phyloP scores from a whole-genome alignment of 495 filamentous ascomycete genomes.

The Niebla homalea region DNA sequence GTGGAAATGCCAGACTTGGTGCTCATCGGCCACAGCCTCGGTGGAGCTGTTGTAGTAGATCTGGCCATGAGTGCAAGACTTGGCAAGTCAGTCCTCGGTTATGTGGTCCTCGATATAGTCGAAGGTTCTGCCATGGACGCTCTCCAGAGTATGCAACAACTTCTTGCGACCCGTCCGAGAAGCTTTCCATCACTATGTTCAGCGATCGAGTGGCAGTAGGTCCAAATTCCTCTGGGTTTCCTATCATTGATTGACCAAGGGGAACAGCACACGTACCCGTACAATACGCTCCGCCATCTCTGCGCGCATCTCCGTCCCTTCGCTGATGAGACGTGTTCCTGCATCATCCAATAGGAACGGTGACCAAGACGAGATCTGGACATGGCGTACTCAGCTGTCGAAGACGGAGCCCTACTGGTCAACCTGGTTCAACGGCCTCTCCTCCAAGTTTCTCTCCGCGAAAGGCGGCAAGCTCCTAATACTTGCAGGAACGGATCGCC shows the following conservation, averaged over 20 bases:
- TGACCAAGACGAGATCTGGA: slow-evolving; percentile 39
- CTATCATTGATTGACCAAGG: background rate
- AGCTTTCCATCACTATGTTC: slow-evolving; percentile 61
- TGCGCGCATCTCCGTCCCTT: slow-evolving; percentile 77
- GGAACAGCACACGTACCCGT: slow-evolving; percentile 56
- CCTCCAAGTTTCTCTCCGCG: slow-evolving; percentile 72
- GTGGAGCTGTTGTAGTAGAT: slow-evolving; percentile 87
- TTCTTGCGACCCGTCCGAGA: slow-evolving; percentile 70
- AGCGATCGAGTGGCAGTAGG: slow-evolving; percentile 87
- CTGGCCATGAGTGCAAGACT: slow-evolving; percentile 54
- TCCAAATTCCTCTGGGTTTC: slow-evolving; percentile 4
- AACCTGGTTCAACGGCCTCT: slow-evolving; percentile 81
- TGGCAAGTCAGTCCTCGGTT: slow-evolving; percentile 60
- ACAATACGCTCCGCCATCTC: slow-evolving; percentile 74
- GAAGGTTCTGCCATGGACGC: slow-evolving; percentile 83
- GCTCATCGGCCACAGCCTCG: slow-evolving; percentile 87
- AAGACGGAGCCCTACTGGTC: slow-evolving; percentile 87
- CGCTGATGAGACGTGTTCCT: slow-evolving; percentile 46
- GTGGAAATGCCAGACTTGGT: slow-evolving; percentile 56
- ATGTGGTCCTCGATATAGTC: slow-evolving; percentile 88
- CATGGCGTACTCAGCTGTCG: slow-evolving; percentile 76
- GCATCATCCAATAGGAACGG: slow-evolving; percentile 23
- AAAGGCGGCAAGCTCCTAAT: slow-evolving; percentile 81
- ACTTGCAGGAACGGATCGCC: slow-evolving; percentile 81
- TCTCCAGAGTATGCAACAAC: slow-evolving; percentile 86